phyloP scores from a whole-genome alignment of 805 yeast species.

The Candida ovalis region DNA sequence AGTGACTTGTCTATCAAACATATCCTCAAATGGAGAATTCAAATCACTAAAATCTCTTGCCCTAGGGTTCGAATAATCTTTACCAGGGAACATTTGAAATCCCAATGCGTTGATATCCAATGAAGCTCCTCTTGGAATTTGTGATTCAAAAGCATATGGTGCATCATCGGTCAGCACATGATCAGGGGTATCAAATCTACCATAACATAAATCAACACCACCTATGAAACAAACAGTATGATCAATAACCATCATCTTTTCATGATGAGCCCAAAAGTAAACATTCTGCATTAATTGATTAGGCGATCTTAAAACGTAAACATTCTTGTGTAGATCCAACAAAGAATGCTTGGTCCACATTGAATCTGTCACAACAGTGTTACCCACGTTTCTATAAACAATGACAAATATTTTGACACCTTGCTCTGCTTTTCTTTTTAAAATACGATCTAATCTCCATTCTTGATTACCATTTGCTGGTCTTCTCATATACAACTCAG shows the following conservation, averaged over 20 bases:
- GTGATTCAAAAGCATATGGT: slow-evolving; percentile 29
- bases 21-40: slow-evolving; percentile 83
- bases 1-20: slow-evolving; percentile 74
- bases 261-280: slow-evolving; percentile 99
- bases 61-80: slow-evolving; percentile 95
- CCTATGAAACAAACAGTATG: slow-evolving; percentile 88
- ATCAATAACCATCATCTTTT: slow-evolving; percentile 82
- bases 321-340: slow-evolving; percentile 77
- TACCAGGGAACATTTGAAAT: slow-evolving; percentile 87
- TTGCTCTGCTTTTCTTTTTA: slow-evolving; percentile 86
- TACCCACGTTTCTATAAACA: slow-evolving; percentile 89
- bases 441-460: slow-evolving; percentile 84
- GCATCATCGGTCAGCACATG: slow-evolving; percentile 82
- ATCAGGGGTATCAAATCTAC: slow-evolving; percentile 95
- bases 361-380: slow-evolving; percentile 91
- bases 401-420: slow-evolving; percentile 94
- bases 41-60: slow-evolving; percentile 79
- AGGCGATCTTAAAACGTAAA: slow-evolving; percentile 91
- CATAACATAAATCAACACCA: slow-evolving; percentile 93
- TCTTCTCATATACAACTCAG: slow-evolving; percentile 87
- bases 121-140: slow-evolving; percentile 11
- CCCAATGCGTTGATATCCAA: slow-evolving; percentile 25
- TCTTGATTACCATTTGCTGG: slow-evolving; percentile 95
- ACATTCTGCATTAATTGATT: slow-evolving; percentile 91
- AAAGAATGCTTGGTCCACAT: slow-evolving; percentile 92